Conservation (phyloP, 768 basidiomycete genomes). For the Tricholoma hemisulphureum region DNA sequence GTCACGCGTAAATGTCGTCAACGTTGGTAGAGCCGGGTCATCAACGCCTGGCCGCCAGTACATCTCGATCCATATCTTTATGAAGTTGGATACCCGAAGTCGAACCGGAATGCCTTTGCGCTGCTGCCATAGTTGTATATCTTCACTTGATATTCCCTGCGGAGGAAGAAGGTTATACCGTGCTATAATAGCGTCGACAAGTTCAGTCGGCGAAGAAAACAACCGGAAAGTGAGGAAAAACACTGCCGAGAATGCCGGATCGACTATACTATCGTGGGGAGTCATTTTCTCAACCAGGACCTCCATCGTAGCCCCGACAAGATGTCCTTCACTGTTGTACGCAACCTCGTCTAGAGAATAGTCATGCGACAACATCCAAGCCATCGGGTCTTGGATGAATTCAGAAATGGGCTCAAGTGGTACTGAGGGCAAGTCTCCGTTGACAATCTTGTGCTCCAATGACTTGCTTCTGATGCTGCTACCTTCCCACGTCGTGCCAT, state of each 20-base stretch:
- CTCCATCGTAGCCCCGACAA: constrained; percentile 86
- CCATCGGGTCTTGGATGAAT: constrained; percentile 40
- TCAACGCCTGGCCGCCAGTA: constrained; percentile 86
- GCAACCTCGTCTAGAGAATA: constrained; percentile 82
- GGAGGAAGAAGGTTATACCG: constrained; percentile 84
- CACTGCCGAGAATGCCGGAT: constrained; percentile 79
- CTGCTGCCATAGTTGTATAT: constrained; percentile 76
- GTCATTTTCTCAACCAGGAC: constrained; percentile 98
- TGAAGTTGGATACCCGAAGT: constrained; percentile 85
- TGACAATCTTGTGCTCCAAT: constrained; percentile 54
- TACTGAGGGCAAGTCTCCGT: constrained; percentile 50
- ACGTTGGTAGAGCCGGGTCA: constrained; percentile 53
- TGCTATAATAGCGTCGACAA: constrained; percentile 72
- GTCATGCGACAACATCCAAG: constrained; percentile 69
- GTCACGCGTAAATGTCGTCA: constrained; percentile 62
- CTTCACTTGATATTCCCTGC: constrained; percentile 51
- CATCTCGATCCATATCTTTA: constrained; percentile 91
- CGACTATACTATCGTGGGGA: constrained; percentile 88
- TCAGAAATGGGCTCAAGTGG: constrained; percentile 45
- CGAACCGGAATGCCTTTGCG: constrained; percentile 88
- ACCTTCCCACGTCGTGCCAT: constrained; percentile 61
- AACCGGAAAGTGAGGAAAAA: constrained; percentile 97
- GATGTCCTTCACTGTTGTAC: constrained; percentile 85
- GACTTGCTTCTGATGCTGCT: constrained; percentile 33
- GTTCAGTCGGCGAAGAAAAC: constrained; percentile 75